A percentile compares a stretch with the other conserved stretches of the same genome.
phyloP scores from a whole-genome alignment of 768 basidiomycete species.

The Dioszegia hungarica region DNA sequence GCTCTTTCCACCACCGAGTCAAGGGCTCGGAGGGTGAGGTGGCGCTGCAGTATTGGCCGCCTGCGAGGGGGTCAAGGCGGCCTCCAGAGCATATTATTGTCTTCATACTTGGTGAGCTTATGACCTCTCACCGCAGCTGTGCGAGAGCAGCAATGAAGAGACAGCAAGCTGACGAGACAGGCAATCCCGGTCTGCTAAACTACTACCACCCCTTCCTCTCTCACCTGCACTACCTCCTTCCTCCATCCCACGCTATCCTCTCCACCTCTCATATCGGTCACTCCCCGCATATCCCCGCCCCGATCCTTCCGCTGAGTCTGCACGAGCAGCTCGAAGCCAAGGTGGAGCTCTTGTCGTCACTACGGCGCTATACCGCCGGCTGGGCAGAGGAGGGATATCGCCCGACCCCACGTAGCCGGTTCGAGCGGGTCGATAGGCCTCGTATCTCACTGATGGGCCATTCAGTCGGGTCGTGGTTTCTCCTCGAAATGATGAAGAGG shows the following conservation, averaged over 20 bases:
- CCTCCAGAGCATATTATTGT: conserved; percentile 28
- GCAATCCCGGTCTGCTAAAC: conserved; percentile 60
- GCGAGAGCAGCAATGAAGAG: too few relatives aligned
- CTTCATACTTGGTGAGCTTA: conserved; percentile 33
- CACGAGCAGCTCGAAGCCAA: conserved; percentile 57
- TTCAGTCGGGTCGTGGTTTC: conserved; percentile 69
- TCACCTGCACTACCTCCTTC: conserved; percentile 56
- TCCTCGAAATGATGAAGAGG: conserved; percentile 55
- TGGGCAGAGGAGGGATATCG: conserved; percentile 18
- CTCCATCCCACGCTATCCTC: conserved; percentile 57
- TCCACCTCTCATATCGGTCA: conserved; percentile 59
- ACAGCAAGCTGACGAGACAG: conserved; percentile 21
- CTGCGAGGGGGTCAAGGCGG: background rate
- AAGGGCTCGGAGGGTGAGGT: conserved; percentile 14
- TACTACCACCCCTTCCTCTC: conserved; percentile 67
- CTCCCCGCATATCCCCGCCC: conserved; percentile 52
- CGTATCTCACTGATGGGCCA: conserved; percentile 52
- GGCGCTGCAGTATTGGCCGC: conserved; percentile 34
- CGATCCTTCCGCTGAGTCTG: conserved; percentile 49
- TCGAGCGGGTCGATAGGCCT: background rate
- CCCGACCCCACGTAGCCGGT: background rate
- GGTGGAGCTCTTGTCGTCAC: conserved; percentile 56
- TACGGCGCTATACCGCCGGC: conserved; percentile 19
- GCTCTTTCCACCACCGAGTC: conserved; percentile 5
- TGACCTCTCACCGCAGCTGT: background rate